Conservation (phyloP, 805 yeast species). For the Schwanniomyces pseudopolymorphus region DNA sequence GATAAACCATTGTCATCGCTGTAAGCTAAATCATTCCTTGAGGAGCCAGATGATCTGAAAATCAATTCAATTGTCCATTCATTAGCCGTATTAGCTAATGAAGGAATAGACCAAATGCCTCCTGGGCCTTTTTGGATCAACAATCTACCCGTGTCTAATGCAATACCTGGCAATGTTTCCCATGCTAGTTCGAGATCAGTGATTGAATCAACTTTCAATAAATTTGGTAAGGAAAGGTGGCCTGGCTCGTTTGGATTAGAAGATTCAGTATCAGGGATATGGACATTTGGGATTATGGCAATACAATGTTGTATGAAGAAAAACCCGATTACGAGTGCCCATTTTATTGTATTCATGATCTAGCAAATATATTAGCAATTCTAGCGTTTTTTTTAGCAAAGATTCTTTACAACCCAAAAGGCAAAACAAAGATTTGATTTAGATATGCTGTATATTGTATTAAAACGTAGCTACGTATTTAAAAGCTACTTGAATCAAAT, state of each 20-base stretch:
- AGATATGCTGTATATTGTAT: not conserved
- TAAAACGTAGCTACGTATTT: not conserved
- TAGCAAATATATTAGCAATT: not conserved
- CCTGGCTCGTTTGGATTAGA: constrained; percentile 12
- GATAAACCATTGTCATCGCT: constrained; percentile 53
- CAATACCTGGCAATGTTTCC: constrained; percentile 60
- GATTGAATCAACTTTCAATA: constrained; percentile 23
- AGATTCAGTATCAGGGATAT: constrained; percentile 2
- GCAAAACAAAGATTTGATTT: not conserved
- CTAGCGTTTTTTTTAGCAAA: not conserved
- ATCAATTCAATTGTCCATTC: constrained; percentile 63
- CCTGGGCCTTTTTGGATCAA: constrained; percentile 13
- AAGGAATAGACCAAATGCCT: constrained; percentile 19
- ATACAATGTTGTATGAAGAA: not conserved
- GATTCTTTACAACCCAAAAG: not conserved
- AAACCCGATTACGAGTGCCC: not conserved
- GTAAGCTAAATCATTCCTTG: constrained; percentile 21
- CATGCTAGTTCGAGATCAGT: constrained; percentile 27
- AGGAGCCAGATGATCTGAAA: constrained; percentile 57
- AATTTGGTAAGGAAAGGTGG: constrained; percentile 34
- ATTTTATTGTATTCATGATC: not conserved
- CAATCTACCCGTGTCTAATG: constrained; percentile 75
- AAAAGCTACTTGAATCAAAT: not conserved
- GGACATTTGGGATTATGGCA: constrained; percentile 6
- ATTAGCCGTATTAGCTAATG: constrained; percentile 14